These are phyloP conservation scores for Sungouiella thailandica DNA, from an alignment of 805 yeast genomes.

Conservation along the genomic window DNA sequence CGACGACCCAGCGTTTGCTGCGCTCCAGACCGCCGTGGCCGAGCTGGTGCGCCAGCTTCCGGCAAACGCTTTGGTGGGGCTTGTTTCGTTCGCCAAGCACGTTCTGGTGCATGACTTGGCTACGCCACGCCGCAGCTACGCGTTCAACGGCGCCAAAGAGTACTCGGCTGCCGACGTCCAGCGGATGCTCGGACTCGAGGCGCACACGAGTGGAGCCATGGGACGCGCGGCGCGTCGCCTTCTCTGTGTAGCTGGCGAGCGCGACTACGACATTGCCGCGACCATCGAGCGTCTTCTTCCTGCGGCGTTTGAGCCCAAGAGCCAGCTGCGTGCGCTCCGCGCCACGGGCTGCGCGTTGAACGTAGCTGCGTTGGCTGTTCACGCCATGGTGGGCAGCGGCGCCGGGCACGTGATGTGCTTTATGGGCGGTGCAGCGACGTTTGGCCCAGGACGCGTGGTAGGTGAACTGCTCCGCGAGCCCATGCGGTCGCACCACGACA, in stretches of 20 bases:
- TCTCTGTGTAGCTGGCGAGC: conserved; percentile 9
- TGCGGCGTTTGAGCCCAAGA: conserved; percentile 45
- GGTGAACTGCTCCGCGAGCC: conserved; percentile 54
- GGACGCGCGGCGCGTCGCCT: conserved; percentile 15
- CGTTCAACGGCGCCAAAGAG: conserved; percentile 54
- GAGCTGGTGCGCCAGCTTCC: conserved; percentile 47
- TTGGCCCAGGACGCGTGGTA: conserved; percentile 62
- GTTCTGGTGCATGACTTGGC: conserved; percentile 54
- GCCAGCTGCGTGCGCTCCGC: conserved; percentile 45
- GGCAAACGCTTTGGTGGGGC: conserved; percentile 49
- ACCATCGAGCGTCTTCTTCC: conserved; percentile 45
- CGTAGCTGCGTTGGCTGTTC: conserved; percentile 37
- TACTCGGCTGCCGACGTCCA: conserved; percentile 46
- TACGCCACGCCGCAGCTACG: conserved; percentile 15
- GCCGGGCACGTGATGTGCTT: conserved; percentile 49
- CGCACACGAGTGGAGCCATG: conserved; percentile 25
- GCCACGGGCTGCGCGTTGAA: conserved; percentile 59
- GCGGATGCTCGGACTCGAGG: conserved; percentile 42
- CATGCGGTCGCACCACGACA: conserved; percentile 62
- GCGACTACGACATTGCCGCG: conserved; percentile 46
- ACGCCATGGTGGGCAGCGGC: conserved; percentile 36
- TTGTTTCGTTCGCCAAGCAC: conserved; percentile 56
- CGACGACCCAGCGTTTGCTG: conserved; percentile 41
- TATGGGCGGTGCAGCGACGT: conserved; percentile 61
- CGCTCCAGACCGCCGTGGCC: conserved; percentile 47